Evolutionary conservation across 768 basidiomycete species (phyloP).

Genomic region (Cyclocybe cylindracea): DNA sequence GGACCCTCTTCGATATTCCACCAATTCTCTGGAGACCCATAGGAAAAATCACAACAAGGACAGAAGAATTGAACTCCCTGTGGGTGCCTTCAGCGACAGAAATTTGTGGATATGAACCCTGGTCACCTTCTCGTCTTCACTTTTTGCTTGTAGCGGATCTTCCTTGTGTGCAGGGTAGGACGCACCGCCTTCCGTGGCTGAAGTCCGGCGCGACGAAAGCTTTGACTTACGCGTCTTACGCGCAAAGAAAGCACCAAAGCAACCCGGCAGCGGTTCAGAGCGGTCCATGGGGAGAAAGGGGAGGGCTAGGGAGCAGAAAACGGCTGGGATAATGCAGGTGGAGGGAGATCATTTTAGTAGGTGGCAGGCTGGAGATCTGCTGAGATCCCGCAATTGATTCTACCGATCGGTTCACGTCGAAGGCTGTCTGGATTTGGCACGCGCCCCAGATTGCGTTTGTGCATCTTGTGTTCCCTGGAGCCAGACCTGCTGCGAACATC

Average conservation of each 20-base stretch:
- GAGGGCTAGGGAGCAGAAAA: constrained; percentile 3
- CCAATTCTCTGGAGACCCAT: constrained; percentile 25
- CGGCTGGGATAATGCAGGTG: neutral
- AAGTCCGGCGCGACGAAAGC: neutral
- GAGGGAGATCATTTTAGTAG: constrained; percentile 12
- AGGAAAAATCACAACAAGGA: constrained; percentile 47
- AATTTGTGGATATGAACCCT: neutral
- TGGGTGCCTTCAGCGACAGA: neutral
- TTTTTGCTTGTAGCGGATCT: neutral
- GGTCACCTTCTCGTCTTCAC: constrained; percentile 11
- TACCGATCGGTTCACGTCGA: constrained; percentile 21
- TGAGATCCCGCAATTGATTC: constrained; percentile 21
- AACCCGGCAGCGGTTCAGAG: constrained; percentile 27
- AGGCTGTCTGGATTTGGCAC: constrained; percentile 5
- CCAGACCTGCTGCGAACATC: neutral
- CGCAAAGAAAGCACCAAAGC: constrained; percentile 33
- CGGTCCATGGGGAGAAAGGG: constrained; percentile 21
- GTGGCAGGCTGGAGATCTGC: constrained; percentile 15
- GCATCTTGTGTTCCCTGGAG: constrained; percentile 2
- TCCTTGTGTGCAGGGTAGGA: neutral
- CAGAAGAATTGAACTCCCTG: constrained; percentile 29
- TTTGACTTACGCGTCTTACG: constrained; percentile 11
- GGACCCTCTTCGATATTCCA: constrained; percentile 31
- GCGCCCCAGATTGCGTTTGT: neutral
- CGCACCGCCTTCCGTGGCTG: neutral